Evolutionary conservation across 345 rosid genomes (phyloP).

Genomic region (Orychophragmus violaceus): DNA sequence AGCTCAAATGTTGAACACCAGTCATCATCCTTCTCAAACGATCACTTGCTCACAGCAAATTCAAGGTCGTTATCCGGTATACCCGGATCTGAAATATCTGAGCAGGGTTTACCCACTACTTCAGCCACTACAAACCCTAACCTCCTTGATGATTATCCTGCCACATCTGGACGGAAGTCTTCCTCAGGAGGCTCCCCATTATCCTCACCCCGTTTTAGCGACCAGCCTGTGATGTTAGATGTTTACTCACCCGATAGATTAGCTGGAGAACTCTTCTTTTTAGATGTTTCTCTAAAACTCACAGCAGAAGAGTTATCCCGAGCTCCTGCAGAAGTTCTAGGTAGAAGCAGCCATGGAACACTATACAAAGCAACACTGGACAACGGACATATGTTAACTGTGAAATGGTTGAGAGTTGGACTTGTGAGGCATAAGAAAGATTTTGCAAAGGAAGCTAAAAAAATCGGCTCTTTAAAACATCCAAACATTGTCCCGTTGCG

Average conservation of each 20-base stretch:
- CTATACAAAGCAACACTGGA: slow-evolving; percentile 85
- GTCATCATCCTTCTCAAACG: slow-evolving; percentile 76
- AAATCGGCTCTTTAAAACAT: slow-evolving; percentile 67
- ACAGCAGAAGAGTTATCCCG: slow-evolving; percentile 89
- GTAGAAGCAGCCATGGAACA: slow-evolving; percentile 97
- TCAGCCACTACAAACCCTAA: slow-evolving; percentile 43
- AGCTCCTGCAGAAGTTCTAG: slow-evolving; percentile 99
- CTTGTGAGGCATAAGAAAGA: slow-evolving; percentile 87
- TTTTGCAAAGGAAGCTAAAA: slow-evolving; percentile 82
- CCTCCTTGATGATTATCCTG: slow-evolving; percentile 46
- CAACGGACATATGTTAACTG: slow-evolving; percentile 72
- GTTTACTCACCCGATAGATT: slow-evolving; percentile 91
- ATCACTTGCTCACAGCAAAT: slow-evolving; percentile 78
- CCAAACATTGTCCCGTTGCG: slow-evolving; percentile 68
- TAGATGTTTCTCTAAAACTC: slow-evolving; percentile 65
- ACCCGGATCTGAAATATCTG: slow-evolving; percentile 54
- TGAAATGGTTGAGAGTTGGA: slow-evolving; percentile 95
- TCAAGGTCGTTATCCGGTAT: slow-evolving; percentile 74
- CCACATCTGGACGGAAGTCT: slow-evolving; percentile 65
- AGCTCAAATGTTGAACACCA: slow-evolving; percentile 50
- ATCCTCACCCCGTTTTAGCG: slow-evolving; percentile 66
- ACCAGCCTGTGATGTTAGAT: slow-evolving; percentile 68
- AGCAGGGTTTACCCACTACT: slow-evolving; percentile 39
- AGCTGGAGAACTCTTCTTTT: slow-evolving; percentile 84
- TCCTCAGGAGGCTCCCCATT: slow-evolving; percentile 68